A percentile compares a stretch with the other conserved stretches of the same genome.
These are phyloP conservation scores for Collybia nuda DNA, from an alignment of 768 basidiomycete species.

Conservation along the genomic window DNA sequence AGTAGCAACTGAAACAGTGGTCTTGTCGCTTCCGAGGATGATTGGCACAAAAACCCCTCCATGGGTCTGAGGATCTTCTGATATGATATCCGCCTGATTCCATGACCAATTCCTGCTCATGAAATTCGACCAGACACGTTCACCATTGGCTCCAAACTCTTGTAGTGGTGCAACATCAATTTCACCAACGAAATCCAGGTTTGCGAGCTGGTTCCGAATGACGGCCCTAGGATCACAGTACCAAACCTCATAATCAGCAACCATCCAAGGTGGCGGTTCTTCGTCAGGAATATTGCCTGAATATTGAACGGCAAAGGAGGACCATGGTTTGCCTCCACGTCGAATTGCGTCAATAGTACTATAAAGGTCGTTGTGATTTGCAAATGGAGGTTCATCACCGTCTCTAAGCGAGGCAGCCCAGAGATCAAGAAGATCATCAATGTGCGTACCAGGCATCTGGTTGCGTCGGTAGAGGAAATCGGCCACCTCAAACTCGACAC, in stretches of 20 bases:
- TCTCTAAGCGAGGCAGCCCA: slow-evolving; percentile 3
- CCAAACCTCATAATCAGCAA: slow-evolving; percentile 26
- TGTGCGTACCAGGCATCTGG: slow-evolving; percentile 6
- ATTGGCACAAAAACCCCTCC: slow-evolving; percentile 17
- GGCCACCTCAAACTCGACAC: slow-evolving; percentile 4
- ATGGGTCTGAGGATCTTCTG: slow-evolving; percentile 10
- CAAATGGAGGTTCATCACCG: slow-evolving; percentile 27
- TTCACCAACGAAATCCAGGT: slow-evolving; percentile 30
- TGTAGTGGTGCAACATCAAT: slow-evolving; percentile 31
- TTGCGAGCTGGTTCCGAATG: slow-evolving; percentile 26
- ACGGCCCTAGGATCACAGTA: slow-evolving; percentile 27
- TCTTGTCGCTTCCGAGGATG: slow-evolving; percentile 29
- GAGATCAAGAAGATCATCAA: slow-evolving; percentile 4
- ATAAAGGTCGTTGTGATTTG: slow-evolving; percentile 27
- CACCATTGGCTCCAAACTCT: slow-evolving; percentile 14
- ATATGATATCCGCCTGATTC: slow-evolving; percentile 18
- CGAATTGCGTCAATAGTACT: slow-evolving; percentile 31
- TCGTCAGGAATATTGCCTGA: slow-evolving; percentile 15
- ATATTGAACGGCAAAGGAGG: slow-evolving; percentile 27
- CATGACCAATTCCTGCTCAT: slow-evolving; percentile 24
- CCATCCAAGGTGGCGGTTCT: slow-evolving; percentile 30
- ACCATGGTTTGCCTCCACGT: slow-evolving; percentile 36
- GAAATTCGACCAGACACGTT: slow-evolving; percentile 16
- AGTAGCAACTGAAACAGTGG: slow-evolving; percentile 23
- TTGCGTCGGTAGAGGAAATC: not conserved